These are phyloP conservation scores for Euclidium syriacum DNA, from an alignment of 345 rosid genomes.

Conservation along the genomic window DNA sequence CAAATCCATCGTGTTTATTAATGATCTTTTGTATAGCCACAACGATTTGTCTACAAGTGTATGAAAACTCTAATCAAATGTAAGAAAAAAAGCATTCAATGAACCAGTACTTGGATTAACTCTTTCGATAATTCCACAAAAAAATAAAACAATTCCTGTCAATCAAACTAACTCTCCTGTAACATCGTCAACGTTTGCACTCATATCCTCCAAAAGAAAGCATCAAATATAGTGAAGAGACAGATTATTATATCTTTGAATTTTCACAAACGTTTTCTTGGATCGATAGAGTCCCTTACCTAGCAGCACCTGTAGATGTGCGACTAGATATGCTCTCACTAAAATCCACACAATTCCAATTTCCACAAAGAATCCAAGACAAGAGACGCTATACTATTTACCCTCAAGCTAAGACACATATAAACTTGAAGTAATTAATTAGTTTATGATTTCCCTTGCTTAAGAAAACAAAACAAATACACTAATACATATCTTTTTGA, in stretches of 20 bases:
- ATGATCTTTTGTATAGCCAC: not conserved
- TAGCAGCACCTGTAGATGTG: not conserved
- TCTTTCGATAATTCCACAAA: not conserved
- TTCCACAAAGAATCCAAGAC: not conserved
- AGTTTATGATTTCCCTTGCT: not conserved
- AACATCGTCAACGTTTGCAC: conserved; percentile 24
- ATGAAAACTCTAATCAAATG: not conserved
- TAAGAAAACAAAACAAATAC: too few relatives aligned
- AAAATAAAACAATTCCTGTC: conserved; percentile 7
- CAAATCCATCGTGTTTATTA: not conserved
- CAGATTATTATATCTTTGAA: not conserved
- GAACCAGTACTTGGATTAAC: not conserved
- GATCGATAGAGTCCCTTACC: conserved; percentile 6
- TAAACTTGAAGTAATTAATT: not conserved
- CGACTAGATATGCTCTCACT: conserved; percentile 11
- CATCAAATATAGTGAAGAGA: conserved; percentile 21
- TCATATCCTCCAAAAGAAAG: not conserved
- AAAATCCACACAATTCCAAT: conserved; percentile 5
- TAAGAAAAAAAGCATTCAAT: not conserved
- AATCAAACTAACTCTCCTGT: conserved; percentile 16
- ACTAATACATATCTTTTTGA: too few relatives aligned
- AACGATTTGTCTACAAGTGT: not conserved
- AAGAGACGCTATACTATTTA: not conserved
- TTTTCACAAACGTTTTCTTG: not conserved
- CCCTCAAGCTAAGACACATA: not conserved